These are phyloP conservation scores for Saxispiralis lemnorum DNA, from an alignment of 495 filamentous ascomycete species.

Conservation along the genomic window DNA sequence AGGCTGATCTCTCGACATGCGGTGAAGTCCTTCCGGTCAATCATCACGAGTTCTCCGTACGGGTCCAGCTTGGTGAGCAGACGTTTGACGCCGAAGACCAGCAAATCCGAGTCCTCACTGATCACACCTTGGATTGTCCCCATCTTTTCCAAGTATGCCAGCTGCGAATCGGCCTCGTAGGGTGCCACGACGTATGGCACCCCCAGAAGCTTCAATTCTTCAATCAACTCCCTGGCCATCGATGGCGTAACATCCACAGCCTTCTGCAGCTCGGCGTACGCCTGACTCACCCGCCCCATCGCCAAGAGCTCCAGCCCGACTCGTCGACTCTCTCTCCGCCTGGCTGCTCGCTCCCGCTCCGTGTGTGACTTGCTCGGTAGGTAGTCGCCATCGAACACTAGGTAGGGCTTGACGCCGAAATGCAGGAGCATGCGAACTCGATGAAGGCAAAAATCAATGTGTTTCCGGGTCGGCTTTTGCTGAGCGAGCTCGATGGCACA, in stretches of 20 bases:
- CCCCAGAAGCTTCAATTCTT: constrained; percentile 62
- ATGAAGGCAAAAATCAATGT: constrained; percentile 73
- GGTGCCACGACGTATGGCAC: constrained; percentile 87
- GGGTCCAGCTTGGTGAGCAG: constrained; percentile 88
- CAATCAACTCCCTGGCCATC: constrained; percentile 85
- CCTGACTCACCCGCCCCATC: constrained; percentile 62
- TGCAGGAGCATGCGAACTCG: constrained; percentile 83
- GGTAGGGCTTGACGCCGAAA: constrained; percentile 78
- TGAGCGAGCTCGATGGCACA: constrained; percentile 85
- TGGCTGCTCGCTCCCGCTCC: constrained; percentile 50
- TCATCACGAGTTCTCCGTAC: constrained; percentile 80
- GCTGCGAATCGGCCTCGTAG: constrained; percentile 92
- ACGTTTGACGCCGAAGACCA: constrained; percentile 84
- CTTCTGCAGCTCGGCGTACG: constrained; percentile 78
- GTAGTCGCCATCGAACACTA: constrained; percentile 93
- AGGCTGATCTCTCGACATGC: constrained; percentile 74
- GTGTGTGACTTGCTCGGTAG: constrained; percentile 92
- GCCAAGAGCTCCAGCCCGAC: constrained; percentile 61
- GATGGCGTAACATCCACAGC: constrained; percentile 89
- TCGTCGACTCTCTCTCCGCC: constrained; percentile 55
- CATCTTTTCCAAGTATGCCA: constrained; percentile 78
- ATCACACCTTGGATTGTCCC: constrained; percentile 73
- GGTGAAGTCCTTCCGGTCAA: constrained; percentile 73
- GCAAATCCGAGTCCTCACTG: constrained; percentile 88
- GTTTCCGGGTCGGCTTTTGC: constrained; percentile 76